Conservation (phyloP, 108 stramenopile genomes). For the Seminavis robusta region DNA sequence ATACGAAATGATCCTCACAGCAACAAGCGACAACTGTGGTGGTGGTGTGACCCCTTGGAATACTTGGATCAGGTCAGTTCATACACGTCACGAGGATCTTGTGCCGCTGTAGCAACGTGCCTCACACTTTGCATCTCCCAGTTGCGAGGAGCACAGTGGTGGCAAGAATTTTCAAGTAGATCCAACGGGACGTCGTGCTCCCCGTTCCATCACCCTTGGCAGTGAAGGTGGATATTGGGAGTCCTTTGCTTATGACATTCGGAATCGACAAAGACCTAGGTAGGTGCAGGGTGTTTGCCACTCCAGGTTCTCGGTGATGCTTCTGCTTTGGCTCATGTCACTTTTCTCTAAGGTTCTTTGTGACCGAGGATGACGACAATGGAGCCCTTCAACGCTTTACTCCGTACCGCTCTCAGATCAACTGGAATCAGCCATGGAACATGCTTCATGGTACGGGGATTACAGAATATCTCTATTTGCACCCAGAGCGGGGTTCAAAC, state of each 20-base stretch:
- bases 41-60: constrained; percentile 56
- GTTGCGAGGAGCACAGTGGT: too few species aligned
- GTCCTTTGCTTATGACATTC: constrained; percentile 28
- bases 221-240: constrained; percentile 34
- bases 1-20: constrained; percentile 23
- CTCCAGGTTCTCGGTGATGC: too few species aligned
- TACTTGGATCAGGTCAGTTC: constrained; percentile 43
- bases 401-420: constrained; percentile 11
- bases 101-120: too few species aligned
- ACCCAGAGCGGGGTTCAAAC: not conserved
- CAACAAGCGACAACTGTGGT: constrained; percentile 46
- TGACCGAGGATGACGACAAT: constrained; percentile 45
- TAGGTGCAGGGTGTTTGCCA: too few species aligned
- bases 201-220: constrained; percentile 34
- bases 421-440: constrained; percentile 17
- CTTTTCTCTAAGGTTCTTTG: constrained; percentile 43
- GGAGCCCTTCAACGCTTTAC: constrained; percentile 47
- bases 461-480: constrained; percentile 5
- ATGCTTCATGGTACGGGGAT: constrained; percentile 15
- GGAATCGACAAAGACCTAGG: constrained; percentile 11
- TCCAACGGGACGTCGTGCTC: constrained; percentile 32
- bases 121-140: too few species aligned
- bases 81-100: too few species aligned
- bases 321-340: too few species aligned
- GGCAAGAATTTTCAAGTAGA: constrained; percentile 18